These are phyloP conservation scores for Fusarium nisikadoi DNA, from an alignment of 2,329 filamentous ascomycete genomes.

Conservation along the genomic window DNA sequence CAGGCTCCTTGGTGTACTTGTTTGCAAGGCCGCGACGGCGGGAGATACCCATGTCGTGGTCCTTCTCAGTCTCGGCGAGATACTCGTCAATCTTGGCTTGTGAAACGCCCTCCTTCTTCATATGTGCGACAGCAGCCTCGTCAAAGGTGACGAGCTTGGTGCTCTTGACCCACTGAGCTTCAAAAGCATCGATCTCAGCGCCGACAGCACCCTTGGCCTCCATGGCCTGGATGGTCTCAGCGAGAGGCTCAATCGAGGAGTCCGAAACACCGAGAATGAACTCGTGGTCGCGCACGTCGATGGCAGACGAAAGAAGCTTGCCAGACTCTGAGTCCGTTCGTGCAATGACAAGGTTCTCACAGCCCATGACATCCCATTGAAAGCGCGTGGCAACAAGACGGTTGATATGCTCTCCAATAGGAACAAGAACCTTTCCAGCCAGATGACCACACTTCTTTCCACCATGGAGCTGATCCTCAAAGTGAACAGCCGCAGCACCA, in stretches of 20 bases:
- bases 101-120: slow-evolving; percentile 72
- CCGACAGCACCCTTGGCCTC: slow-evolving; percentile 81
- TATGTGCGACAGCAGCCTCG: slow-evolving; percentile 83
- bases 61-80: slow-evolving; percentile 66
- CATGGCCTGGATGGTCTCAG: slow-evolving; percentile 91
- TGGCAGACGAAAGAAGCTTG: slow-evolving; percentile 86
- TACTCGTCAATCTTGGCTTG: slow-evolving; percentile 75
- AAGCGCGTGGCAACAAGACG: slow-evolving; percentile 90
- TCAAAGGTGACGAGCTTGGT: slow-evolving; percentile 91
- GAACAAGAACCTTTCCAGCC: slow-evolving; percentile 94
- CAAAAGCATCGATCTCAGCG: slow-evolving; percentile 84
- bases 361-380: slow-evolving; percentile 98
- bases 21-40: slow-evolving; percentile 79
- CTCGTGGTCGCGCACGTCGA: slow-evolving; percentile 95
- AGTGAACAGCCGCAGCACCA: slow-evolving; percentile 94
- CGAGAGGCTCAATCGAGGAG: slow-evolving; percentile 77
- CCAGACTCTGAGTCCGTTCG: slow-evolving; percentile 96
- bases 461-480: slow-evolving; percentile 97
- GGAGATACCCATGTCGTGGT: slow-evolving; percentile 81
- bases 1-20: slow-evolving; percentile 71
- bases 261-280: slow-evolving; percentile 92
- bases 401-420: slow-evolving; percentile 95
- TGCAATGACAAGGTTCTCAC: slow-evolving; percentile 93
- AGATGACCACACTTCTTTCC: slow-evolving; percentile 99
- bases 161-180: slow-evolving; percentile 87